phyloP scores from a whole-genome alignment of 2,329 filamentous ascomycete species.

The Pseudocercospora fuligena region DNA sequence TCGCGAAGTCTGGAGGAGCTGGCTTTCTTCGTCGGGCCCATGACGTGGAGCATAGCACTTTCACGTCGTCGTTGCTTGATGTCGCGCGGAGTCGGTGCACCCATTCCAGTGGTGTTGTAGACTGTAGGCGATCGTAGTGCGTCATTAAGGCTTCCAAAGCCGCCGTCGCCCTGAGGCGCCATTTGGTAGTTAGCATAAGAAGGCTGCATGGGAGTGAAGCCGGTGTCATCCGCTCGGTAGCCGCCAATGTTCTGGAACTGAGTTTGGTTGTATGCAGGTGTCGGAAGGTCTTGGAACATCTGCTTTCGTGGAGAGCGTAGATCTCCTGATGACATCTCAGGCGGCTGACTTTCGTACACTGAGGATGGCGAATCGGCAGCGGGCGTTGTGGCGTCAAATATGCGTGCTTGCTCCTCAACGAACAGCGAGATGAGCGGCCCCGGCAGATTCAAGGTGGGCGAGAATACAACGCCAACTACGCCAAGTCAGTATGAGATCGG shows the following conservation, averaged over 20 bases:
- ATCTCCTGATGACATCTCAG: slow-evolving; percentile 54
- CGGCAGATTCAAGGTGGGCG: slow-evolving; percentile 93
- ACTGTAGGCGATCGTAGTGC: slow-evolving; percentile 36
- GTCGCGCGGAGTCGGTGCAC: slow-evolving; percentile 28
- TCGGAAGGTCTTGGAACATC: slow-evolving; percentile 70
- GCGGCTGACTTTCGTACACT: slow-evolving; percentile 36
- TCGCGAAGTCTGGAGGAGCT: slow-evolving; percentile 42
- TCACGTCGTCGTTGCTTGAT: slow-evolving; percentile 37
- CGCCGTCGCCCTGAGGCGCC: slow-evolving; percentile 41
- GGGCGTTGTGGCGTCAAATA: slow-evolving; percentile 76
- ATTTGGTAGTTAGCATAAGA: slow-evolving; percentile 39
- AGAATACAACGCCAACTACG: slow-evolving; percentile 91
- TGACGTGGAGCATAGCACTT: slow-evolving; percentile 39
- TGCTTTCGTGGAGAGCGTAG: slow-evolving; percentile 68
- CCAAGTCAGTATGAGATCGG: slow-evolving; percentile 24
- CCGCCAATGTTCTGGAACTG: slow-evolving; percentile 39
- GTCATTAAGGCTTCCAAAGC: slow-evolving; percentile 42
- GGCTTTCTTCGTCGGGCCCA: slow-evolving; percentile 41
- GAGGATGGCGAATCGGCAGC: slow-evolving; percentile 30
- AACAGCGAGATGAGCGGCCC: slow-evolving; percentile 93
- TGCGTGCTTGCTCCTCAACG: slow-evolving; percentile 83
- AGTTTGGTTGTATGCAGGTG: slow-evolving; percentile 65
- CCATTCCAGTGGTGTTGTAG: slow-evolving; percentile 28
- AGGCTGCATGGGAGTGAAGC: slow-evolving; percentile 41
- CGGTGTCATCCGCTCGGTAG: slow-evolving; percentile 32